A percentile compares a stretch with the other conserved stretches of the same genome.
Conservation (phyloP, 768 basidiomycete genomes). For the Boletus pseudopeckii region DNA sequence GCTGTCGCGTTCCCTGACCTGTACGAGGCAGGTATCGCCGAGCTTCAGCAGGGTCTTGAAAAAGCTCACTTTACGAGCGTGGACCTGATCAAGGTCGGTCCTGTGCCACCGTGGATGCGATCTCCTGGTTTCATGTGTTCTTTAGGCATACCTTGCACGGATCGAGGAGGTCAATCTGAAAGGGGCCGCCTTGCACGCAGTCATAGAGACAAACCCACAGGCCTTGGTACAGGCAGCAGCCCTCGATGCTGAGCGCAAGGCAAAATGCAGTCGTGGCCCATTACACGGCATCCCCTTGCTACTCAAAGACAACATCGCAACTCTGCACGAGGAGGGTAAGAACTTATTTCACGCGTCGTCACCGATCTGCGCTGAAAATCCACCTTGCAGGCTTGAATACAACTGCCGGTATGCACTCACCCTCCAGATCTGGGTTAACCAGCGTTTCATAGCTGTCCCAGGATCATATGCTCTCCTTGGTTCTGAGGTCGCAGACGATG, state of each 20-base stretch:
- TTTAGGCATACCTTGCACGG: slow-evolving; percentile 60
- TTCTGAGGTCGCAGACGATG: slow-evolving; percentile 35
- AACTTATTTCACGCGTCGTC: background rate
- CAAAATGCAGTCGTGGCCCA: slow-evolving; percentile 40
- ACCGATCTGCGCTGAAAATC: background rate
- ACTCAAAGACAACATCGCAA: slow-evolving; percentile 47
- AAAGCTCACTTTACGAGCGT: slow-evolving; percentile 55
- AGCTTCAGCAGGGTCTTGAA: slow-evolving; percentile 53
- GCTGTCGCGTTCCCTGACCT: slow-evolving; percentile 46
- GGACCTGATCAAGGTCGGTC: slow-evolving; percentile 55
- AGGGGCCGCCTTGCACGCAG: slow-evolving; percentile 54
- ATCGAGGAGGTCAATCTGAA: slow-evolving; percentile 65
- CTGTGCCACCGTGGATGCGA: background rate
- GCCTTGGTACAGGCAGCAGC: slow-evolving; percentile 50
- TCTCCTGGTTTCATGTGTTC: background rate
- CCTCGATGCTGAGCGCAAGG: slow-evolving; percentile 47
- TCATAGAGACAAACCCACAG: slow-evolving; percentile 57
- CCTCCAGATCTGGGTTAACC: background rate
- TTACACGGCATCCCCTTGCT: slow-evolving; percentile 61
- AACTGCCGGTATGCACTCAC: slow-evolving; percentile 30
- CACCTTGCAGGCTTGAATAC: slow-evolving; percentile 34
- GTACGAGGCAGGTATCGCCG: slow-evolving; percentile 57
- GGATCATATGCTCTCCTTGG: slow-evolving; percentile 36
- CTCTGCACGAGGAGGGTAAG: slow-evolving; percentile 31
- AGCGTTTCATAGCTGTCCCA: slow-evolving; percentile 5